Conservation (phyloP, 805 yeast species). For the Candida methanosorbosa region DNA sequence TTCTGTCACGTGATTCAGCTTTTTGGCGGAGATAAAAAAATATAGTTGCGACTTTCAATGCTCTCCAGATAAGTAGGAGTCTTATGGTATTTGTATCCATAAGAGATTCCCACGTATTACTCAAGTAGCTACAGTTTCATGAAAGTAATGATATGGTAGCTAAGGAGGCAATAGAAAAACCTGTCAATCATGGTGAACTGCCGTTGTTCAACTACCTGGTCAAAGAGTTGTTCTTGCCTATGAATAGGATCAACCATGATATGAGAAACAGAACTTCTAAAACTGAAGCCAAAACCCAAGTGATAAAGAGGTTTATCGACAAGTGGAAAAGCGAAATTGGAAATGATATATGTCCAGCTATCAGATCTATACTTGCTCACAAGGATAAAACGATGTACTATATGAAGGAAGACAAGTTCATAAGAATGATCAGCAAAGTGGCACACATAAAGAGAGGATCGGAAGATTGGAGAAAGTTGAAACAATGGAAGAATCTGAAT, state of each 20-base stretch:
- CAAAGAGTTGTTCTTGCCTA: constrained; percentile 30
- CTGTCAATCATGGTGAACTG: constrained; percentile 29
- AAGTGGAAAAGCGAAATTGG: constrained; percentile 51
- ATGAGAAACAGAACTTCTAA: constrained; percentile 6
- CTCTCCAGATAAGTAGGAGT: too few species aligned
- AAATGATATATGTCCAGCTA: constrained; percentile 56
- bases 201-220: constrained; percentile 35
- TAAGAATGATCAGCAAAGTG: constrained; percentile 37
- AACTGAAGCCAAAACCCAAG: constrained; percentile 7
- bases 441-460: constrained; percentile 53
- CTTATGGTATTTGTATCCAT: too few species aligned
- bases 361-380: constrained; percentile 53
- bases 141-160: too few species aligned
- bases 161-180: constrained; percentile 10
- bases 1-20: too few species aligned
- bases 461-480: constrained; percentile 43
- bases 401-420: constrained; percentile 56
- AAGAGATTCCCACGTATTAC: too few species aligned
- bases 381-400: constrained; percentile 47
- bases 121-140: too few species aligned
- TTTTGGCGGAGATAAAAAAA: too few species aligned
- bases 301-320: constrained; percentile 30
- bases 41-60: too few species aligned
- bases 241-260: constrained; percentile 24
- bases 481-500: constrained; percentile 38